A percentile compares a stretch with the other conserved stretches of the same genome.
These are phyloP conservation scores for Backusella australiensis DNA, from an alignment of 192 early-diverging fungal genomes.

Conservation along the genomic window DNA sequence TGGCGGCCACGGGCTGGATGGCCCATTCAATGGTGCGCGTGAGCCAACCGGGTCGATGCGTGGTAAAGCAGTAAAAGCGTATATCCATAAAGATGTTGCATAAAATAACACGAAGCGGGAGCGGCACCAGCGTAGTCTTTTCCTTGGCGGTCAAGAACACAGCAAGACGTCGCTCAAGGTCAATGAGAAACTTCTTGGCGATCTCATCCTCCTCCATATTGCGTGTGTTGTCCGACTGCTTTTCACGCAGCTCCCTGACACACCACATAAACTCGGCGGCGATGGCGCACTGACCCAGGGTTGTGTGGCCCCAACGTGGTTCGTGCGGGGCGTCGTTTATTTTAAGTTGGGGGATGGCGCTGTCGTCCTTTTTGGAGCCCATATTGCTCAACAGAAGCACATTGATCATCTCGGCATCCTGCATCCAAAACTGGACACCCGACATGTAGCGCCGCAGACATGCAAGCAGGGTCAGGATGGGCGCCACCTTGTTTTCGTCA, in stretches of 20 bases:
- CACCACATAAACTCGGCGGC: slow-evolving; percentile 51
- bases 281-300: slow-evolving; percentile 53
- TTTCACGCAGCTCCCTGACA: slow-evolving; percentile 32
- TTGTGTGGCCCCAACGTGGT: slow-evolving; percentile 45
- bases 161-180: slow-evolving; percentile 48
- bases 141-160: slow-evolving; percentile 50
- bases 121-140: slow-evolving; percentile 42
- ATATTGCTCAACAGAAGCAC: slow-evolving; percentile 56
- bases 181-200: slow-evolving; percentile 57
- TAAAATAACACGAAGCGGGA: slow-evolving; percentile 49
- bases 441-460: slow-evolving; percentile 44
- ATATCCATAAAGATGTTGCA: slow-evolving; percentile 52
- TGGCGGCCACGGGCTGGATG: slow-evolving; percentile 24
- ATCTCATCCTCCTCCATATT: slow-evolving; percentile 45
- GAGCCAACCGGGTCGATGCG: slow-evolving; percentile 53
- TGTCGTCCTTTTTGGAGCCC: slow-evolving; percentile 20
- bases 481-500: slow-evolving; percentile 37
- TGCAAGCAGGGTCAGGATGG: slow-evolving; percentile 40
- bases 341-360: neutral
- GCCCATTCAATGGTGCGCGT: slow-evolving; percentile 50
- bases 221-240: slow-evolving; percentile 33
- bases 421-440: slow-evolving; percentile 53
- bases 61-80: slow-evolving; percentile 55
- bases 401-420: slow-evolving; percentile 53
- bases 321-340: neutral